phyloP scores from a whole-genome alignment of 352 stramenopile species.

The Globisporangium parvum region DNA sequence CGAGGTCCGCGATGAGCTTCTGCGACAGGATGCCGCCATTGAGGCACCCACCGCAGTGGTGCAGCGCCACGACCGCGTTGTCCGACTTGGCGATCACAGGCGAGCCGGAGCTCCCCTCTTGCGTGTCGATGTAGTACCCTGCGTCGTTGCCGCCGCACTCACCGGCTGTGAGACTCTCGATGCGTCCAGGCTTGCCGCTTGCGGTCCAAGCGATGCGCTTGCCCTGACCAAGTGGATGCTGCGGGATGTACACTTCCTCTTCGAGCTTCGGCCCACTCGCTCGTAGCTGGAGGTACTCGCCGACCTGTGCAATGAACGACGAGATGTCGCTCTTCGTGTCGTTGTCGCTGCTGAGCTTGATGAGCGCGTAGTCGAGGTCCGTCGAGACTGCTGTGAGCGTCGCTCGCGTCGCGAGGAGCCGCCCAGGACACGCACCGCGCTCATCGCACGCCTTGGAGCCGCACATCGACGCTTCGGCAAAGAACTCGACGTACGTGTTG shows the following conservation, averaged over 20 bases:
- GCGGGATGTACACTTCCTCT: constrained; percentile 37
- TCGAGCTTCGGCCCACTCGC: constrained; percentile 22
- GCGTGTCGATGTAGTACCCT: constrained; percentile 73
- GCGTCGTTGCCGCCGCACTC: constrained; percentile 46
- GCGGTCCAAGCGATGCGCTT: constrained; percentile 30
- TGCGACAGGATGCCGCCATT: constrained; percentile 57
- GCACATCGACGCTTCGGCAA: constrained; percentile 48
- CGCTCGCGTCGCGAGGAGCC: constrained; percentile 25
- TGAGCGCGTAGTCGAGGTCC: constrained; percentile 34
- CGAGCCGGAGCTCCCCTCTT: constrained; percentile 64
- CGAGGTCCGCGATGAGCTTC: constrained; percentile 41
- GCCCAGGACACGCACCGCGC: constrained; percentile 39
- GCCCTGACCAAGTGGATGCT: constrained; percentile 29
- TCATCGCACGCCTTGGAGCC: constrained; percentile 18
- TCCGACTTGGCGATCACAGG: constrained; percentile 49
- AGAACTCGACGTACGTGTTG: constrained; percentile 68
- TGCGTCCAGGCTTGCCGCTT: constrained; percentile 18
- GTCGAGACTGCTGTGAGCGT: constrained; percentile 34
- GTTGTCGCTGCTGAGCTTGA: constrained; percentile 28
- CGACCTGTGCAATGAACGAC: constrained; percentile 25
- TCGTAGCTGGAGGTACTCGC: constrained; percentile 33
- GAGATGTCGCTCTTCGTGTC: constrained; percentile 25
- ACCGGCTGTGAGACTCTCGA: constrained; percentile 27
- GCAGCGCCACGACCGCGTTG: constrained; percentile 63
- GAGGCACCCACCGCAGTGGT: constrained; percentile 69